Conservation (phyloP, 306 rosid genomes). For the Cicer arietinum region DNA sequence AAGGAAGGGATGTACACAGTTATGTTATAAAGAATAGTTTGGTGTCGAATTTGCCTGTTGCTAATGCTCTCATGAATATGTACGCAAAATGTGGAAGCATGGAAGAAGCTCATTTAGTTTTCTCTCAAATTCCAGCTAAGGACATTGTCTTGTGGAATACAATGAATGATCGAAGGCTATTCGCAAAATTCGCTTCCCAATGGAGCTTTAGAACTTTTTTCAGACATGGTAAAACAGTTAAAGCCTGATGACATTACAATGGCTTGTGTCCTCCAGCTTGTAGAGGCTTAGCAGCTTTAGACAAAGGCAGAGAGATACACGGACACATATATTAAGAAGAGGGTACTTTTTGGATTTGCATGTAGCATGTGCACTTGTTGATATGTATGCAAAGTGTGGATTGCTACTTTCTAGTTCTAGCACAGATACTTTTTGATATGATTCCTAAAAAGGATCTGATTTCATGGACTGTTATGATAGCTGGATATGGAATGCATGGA, state of each 20-base stretch:
- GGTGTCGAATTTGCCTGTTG: conserved; percentile 49
- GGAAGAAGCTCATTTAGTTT: conserved; percentile 67
- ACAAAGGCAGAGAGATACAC: conserved; percentile 73
- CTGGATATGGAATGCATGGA: conserved; percentile 75
- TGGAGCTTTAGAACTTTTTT: conserved; percentile 60
- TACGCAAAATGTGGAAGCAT: conserved; percentile 82
- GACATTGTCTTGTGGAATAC: conserved; percentile 78
- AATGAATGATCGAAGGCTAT: conserved; percentile 68
- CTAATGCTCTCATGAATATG: conserved; percentile 87
- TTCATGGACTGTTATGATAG: conserved; percentile 48
- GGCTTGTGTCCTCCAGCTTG: conserved; percentile 71
- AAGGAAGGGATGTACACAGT: too few relatives aligned
- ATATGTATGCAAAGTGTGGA: conserved; percentile 56
- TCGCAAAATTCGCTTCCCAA: conserved; percentile 67
- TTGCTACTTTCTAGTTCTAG: conserved; percentile 11
- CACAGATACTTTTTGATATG: conserved; percentile 38
- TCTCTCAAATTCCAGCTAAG: conserved; percentile 58
- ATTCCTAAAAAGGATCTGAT: conserved; percentile 43
- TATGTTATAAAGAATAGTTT: too few relatives aligned
- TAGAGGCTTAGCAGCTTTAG: conserved; percentile 68
- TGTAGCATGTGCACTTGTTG: conserved; percentile 66
- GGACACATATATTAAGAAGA: conserved; percentile 57
- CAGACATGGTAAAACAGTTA: conserved; percentile 57
- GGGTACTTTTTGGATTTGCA: conserved; percentile 51
- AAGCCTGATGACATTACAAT: conserved; percentile 63